Base-by-base conservation (phyloP, 805 yeast genomes). In the Candida loeiensis region DNA sequence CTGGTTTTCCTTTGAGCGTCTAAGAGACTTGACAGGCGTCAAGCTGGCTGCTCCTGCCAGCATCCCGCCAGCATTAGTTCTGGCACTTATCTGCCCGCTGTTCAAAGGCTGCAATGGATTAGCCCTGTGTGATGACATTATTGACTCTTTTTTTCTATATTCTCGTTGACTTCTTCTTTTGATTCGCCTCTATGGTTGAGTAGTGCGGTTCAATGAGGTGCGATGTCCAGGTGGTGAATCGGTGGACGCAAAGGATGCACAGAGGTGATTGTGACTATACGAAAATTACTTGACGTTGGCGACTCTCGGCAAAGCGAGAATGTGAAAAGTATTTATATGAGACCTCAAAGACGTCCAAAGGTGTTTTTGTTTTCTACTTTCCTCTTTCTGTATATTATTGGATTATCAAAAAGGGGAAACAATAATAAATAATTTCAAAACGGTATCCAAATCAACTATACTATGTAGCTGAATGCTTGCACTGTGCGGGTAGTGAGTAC, bases 21-120 rank as follows among this genome's bases (percentile, higher is more conserved):
- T 50, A n/a, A 59, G 55, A 25, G 43, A 52, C 44, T 67, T 69
- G 45, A 68, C 61, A 12, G 75, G 76, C 24, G 74, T 69, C 43
- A 55, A 48, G 32, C 49, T 64, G 19, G 15, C 34, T 20, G 19
- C 28, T 15, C 41, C 41, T 14, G 30, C 30, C 27, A 20, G 26
- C 16, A 15, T 29, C 7, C 25, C 37, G 18, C 18, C 17, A 18
- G 32, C 25, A 18, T 39, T 39, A 6, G 65, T 55, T 49, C 77
- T 66, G 27, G 67, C 53, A 51, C 76, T 76, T 44, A 76, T 57
- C 48, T 76, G 80, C 37, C 74, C 77, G 51, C 60, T 69, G 51
- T 73, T 75, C 43, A 76, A 64, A 40, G 80, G 75, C 53, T 76
- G 80, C 49, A 76, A 69, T 21, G 80, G 78, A 52, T 74, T 74